Base-by-base conservation (phyloP, 257 asterid genomes). In the Fraxinus americana region DNA sequence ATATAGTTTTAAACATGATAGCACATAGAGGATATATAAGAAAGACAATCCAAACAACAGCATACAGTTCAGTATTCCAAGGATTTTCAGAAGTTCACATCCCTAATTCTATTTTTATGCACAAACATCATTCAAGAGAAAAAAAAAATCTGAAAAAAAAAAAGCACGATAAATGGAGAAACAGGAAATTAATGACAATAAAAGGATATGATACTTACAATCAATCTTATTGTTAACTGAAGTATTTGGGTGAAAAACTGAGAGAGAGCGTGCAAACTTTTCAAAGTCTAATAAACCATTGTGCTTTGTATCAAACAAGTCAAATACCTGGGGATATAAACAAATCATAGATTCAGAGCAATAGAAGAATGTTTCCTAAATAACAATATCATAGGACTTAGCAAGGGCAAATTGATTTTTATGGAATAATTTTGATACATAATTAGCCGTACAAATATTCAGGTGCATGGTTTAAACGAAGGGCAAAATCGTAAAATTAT, bases 221-320 rank as follows among this genome's bases (percentile, higher is more conserved):
- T 66, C 38, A 21, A 72, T 78, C 68, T 72, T 78, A 10, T 72
- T 74, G 10, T 78, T 74, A 61, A 78, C 43, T 13, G 78, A 70
- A 30, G 82, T 74, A 66, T 72, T 78, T 41, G 82, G 78, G 35
- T 78, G 82, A 52, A 78, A 78, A 0, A 78, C 82, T 71, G 82
- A 78, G 39, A 78, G 78, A 7, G 78, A 69, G 25, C 78, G 68
- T 5, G 78, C 78, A 45, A 78, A 78, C 73, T 78, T 78, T 52
- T 78, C 82, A 45, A 72, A 78, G 30, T 61, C 82, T 30, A 78
- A 35, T 19, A 78, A 32, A 30, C 82, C 82, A 72, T 67, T 78
- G 36, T 78, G 82, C 57, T 78, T 78, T 39, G 74, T 63, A 71
- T 78, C 82, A 48, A 78, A 78, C 59, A 78, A 72, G 45, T 78